Evolutionary conservation across 2,329 filamentous ascomycete genomes (phyloP).

Genomic region (Elsinoe batatas): DNA sequence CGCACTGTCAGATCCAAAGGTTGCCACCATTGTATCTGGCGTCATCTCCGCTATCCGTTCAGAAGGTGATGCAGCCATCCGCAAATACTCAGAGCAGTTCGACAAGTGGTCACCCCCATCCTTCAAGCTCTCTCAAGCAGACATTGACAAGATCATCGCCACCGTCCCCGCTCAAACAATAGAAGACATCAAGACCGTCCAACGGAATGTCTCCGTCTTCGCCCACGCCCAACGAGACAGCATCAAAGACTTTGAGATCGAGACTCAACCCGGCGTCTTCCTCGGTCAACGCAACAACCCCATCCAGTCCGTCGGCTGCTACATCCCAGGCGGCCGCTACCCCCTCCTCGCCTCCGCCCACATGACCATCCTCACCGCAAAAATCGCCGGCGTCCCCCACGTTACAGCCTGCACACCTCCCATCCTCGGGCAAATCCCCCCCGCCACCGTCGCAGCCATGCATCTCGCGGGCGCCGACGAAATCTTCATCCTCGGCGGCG

Average conservation of each 20-base stretch:
- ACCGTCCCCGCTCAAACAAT: conserved; percentile 40
- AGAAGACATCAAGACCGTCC: conserved; percentile 44
- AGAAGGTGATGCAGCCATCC: conserved; percentile 41
- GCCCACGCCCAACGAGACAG: conserved; percentile 38
- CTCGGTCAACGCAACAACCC: conserved; percentile 44
- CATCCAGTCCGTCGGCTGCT: conserved; percentile 37
- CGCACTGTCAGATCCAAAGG: conserved; percentile 9
- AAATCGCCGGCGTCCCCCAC: conserved; percentile 43
- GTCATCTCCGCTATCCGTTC: conserved; percentile 40
- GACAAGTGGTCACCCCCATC: conserved; percentile 43
- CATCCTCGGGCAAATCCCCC: conserved; percentile 39
- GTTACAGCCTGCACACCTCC: conserved; percentile 45
- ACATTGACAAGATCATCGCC: conserved; percentile 39
- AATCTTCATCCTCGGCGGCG: conserved; percentile 43
- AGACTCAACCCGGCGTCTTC: conserved; percentile 41
- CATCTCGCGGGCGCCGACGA: conserved; percentile 42
- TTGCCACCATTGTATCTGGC: conserved; percentile 33
- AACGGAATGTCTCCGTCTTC: conserved; percentile 42
- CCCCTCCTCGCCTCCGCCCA: conserved; percentile 45
- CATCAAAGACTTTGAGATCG: conserved; percentile 43
- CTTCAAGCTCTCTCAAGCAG: conserved; percentile 38
- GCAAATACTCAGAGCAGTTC: conserved; percentile 43
- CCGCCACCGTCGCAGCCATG: conserved; percentile 43
- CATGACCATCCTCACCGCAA: conserved; percentile 48
- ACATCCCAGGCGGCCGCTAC: conserved; percentile 45